These are phyloP conservation scores for Talaromyces pinophilus DNA, from an alignment of 2,329 filamentous ascomycete genomes.

Conservation along the genomic window DNA sequence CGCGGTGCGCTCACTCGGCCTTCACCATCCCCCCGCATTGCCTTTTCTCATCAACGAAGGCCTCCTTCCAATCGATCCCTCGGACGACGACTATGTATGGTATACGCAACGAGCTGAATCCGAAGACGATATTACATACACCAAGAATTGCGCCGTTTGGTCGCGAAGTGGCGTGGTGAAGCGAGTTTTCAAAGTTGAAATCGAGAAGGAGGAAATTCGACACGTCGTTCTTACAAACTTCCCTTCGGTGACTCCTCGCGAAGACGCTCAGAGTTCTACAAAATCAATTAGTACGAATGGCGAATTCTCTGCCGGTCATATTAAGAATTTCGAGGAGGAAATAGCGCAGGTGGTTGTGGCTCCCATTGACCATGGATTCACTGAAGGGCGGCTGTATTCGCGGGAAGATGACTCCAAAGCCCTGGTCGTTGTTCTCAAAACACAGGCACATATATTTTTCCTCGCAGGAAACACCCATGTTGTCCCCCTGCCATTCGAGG, in stretches of 20 bases:
- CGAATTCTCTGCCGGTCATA: neutral
- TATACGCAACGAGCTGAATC: slow-evolving; percentile 56
- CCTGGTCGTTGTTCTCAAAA: slow-evolving; percentile 86
- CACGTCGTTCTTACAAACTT: slow-evolving; percentile 87
- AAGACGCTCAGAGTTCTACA: neutral
- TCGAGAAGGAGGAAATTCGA: slow-evolving; percentile 82
- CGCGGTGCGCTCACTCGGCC: slow-evolving; percentile 82
- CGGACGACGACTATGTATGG: slow-evolving; percentile 71
- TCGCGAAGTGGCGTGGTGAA: slow-evolving; percentile 81
- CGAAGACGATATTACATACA: slow-evolving; percentile 75
- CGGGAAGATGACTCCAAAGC: slow-evolving; percentile 54
- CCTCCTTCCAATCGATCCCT: slow-evolving; percentile 68
- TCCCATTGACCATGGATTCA: slow-evolving; percentile 25
- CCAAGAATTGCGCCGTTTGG: slow-evolving; percentile 79
- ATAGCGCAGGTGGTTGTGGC: slow-evolving; percentile 24
- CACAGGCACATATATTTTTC: slow-evolving; percentile 91
- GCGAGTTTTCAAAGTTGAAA: slow-evolving; percentile 80
- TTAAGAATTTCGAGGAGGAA: neutral
- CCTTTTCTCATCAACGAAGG: slow-evolving; percentile 80
- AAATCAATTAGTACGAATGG: neutral
- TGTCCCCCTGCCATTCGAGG: slow-evolving; percentile 90
- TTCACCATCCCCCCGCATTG: slow-evolving; percentile 84
- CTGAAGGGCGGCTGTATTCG: slow-evolving; percentile 1
- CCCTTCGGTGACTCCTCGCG: slow-evolving; percentile 48
- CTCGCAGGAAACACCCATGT: slow-evolving; percentile 84